Evolutionary conservation across 345 rosid genomes (phyloP).

Genomic region (Erysimum cheiranthoides): DNA sequence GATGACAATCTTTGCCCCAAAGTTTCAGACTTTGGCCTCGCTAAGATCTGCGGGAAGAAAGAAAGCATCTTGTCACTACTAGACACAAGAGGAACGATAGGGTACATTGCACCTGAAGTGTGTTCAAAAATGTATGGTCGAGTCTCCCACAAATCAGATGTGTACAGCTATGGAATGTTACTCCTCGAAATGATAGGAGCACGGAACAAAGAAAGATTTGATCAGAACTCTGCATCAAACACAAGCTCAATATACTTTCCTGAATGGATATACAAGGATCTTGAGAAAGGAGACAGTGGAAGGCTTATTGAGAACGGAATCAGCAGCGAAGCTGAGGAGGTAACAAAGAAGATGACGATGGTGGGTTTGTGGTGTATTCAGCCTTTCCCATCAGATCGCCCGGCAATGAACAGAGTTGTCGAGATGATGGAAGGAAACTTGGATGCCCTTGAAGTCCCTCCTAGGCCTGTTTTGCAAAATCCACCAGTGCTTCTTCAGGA

Average conservation of each 20-base stretch:
- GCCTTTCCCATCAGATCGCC: conserved; percentile 37
- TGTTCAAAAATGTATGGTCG: conserved; percentile 19
- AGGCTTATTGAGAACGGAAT: background rate
- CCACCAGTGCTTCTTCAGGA: conserved; percentile 11
- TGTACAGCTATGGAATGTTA: conserved; percentile 56
- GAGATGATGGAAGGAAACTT: conserved; percentile 48
- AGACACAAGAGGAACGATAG: conserved; percentile 49
- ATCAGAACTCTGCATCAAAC: conserved; percentile 16
- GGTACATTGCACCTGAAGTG: conserved; percentile 51
- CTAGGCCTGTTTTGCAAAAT: conserved; percentile 30
- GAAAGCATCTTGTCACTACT: conserved; percentile 47
- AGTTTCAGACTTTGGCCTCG: conserved; percentile 61
- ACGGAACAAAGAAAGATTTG: conserved; percentile 14
- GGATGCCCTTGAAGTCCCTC: conserved; percentile 35
- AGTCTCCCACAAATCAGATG: conserved; percentile 51
- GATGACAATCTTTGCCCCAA: conserved; percentile 51
- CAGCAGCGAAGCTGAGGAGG: conserved; percentile 22
- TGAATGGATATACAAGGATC: conserved; percentile 38
- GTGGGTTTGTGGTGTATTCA: conserved; percentile 52
- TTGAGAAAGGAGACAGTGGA: conserved; percentile 30
- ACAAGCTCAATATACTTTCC: conserved; percentile 50
- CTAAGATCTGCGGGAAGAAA: conserved; percentile 48
- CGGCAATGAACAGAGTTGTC: conserved; percentile 40
- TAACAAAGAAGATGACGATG: conserved; percentile 39
- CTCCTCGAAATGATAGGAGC: conserved; percentile 50